Evolutionary conservation across 208 protist genomes (phyloP).

Genomic region (Acanthamoeba triangularis): DNA sequence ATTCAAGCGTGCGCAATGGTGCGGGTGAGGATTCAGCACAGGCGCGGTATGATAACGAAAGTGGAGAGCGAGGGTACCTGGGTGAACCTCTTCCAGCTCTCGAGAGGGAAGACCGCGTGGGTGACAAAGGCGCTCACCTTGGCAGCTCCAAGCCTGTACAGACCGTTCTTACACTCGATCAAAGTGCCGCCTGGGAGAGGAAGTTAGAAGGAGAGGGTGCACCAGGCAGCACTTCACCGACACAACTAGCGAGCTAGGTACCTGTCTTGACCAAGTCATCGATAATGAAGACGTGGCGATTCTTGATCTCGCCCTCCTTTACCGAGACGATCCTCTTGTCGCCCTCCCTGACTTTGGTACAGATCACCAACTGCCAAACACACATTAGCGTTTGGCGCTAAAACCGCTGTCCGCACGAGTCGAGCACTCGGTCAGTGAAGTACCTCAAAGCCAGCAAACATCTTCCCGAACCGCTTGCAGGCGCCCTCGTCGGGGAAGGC

Average conservation of each 20-base stretch:
- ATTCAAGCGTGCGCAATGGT: too few relatives aligned
- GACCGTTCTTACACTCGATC: constrained; percentile 80
- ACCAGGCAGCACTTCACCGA: background rate
- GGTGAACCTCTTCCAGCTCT: constrained; percentile 83
- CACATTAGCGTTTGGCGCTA: background rate
- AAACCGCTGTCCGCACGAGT: background rate
- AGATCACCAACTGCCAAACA: constrained; percentile 78
- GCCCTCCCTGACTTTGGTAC: constrained; percentile 84
- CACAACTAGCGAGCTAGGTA: background rate
- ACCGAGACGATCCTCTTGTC: constrained; percentile 85
- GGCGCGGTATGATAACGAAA: background rate
- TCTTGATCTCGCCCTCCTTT: constrained; percentile 83
- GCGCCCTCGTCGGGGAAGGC: constrained; percentile 89
- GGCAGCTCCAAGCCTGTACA: constrained; percentile 78
- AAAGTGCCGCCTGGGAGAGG: constrained; percentile 82
- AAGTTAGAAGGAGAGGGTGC: background rate
- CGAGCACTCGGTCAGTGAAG: background rate
- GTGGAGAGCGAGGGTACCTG: background rate
- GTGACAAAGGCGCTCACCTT: constrained; percentile 83
- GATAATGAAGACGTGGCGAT: constrained; percentile 86
- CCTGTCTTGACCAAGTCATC: constrained; percentile 89
- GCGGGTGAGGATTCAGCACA: background rate
- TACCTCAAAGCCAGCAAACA: constrained; percentile 46
- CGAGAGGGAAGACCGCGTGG: constrained; percentile 88
- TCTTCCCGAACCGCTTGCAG: constrained; percentile 84